Base-by-base conservation (phyloP, 2,329 filamentous ascomycete genomes). In the Nigrospora osmanthi region DNA sequence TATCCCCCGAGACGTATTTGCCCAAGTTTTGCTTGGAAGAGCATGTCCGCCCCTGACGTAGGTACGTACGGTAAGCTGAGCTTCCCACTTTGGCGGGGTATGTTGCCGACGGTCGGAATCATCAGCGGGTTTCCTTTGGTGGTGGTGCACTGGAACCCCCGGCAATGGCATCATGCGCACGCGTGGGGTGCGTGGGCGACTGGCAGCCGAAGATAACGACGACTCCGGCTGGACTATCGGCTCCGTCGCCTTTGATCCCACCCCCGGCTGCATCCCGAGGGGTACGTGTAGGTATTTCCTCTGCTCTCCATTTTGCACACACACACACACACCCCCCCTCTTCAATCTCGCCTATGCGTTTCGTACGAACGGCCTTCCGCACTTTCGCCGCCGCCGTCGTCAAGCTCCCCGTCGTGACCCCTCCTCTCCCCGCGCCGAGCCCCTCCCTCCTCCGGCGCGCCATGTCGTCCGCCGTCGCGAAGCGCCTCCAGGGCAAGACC, bases 401-500 rank as follows among this genome's bases (percentile, higher is more conserved):
- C 36, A 44, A 16, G 17, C 32, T 17, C 30, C 13, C 14, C 30
- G 13, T 11, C 30, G 13, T 11, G 15, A 10, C 30, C 30, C 14
- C 15, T 19, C n/a, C 6, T 13, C 19, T 13, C 14, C 4, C 19
- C 15, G n/a, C 14, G 6, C 15, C 23, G 6, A 39, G 28, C 16
- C n/a, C 14, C 5, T 28, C 16, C 5, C 23, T 28, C 5, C 34
- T 45, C 28, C 38, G 32, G 15, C 43, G 40, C 45, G 66, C 60
- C 49, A 76, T 76, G 72, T 50, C 57, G 33, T 67, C 75, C 40
- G 78, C 87, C 59, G 81, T 86, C 68, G 76, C 76, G 51, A 85
- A 89, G 65, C 89, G 91, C 70, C 87, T 98, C 49, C 78, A 85
- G 58, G 89, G 89, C 77, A 97, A 97, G 72, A 97, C 89, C 5